These are phyloP conservation scores for Lachnellula subtilissima DNA, from an alignment of 2,329 filamentous ascomycete genomes.

Conservation along the genomic window DNA sequence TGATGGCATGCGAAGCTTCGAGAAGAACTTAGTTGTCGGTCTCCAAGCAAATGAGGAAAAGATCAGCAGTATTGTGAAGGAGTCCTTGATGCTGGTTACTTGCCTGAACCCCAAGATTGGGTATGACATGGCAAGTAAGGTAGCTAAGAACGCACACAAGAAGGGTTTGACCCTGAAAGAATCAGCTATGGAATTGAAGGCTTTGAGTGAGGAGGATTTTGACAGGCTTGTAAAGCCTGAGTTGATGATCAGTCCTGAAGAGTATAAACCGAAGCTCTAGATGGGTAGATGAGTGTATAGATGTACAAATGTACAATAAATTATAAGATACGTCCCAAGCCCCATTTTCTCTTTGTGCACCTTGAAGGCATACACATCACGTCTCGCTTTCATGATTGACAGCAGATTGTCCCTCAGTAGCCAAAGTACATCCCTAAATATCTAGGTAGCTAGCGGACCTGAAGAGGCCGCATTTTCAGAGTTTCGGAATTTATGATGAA, in stretches of 20 bases:
- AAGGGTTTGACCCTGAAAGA: conserved; percentile 93
- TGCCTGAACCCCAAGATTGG: conserved; percentile 97
- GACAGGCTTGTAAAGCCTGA: conserved; percentile 86
- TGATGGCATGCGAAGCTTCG: conserved; percentile 92
- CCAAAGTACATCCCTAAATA: too few relatives aligned
- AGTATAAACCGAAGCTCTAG: conserved; percentile 42
- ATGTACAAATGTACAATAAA: not conserved
- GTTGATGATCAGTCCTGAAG: conserved; percentile 86
- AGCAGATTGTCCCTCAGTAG: too few relatives aligned
- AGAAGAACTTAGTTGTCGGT: conserved; percentile 85
- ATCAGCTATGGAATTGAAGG: conserved; percentile 88
- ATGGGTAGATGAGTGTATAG: not conserved
- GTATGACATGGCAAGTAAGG: conserved; percentile 95
- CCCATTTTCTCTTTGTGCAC: too few relatives aligned
- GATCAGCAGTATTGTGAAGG: conserved; percentile 84
- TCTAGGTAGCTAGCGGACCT: too few relatives aligned
- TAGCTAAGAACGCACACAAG: conserved; percentile 98
- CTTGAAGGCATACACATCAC: too few relatives aligned
- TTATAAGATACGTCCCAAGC: too few relatives aligned
- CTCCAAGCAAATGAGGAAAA: conserved; percentile 91
- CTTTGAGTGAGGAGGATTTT: conserved; percentile 83
- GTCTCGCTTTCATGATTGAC: too few relatives aligned
- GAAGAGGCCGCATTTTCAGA: too few relatives aligned
- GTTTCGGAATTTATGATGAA: too few relatives aligned
- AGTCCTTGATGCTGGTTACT: conserved; percentile 99